phyloP scores from a whole-genome alignment of 2,329 filamentous ascomycete species.

The Pseudocercospora macadamiae region DNA sequence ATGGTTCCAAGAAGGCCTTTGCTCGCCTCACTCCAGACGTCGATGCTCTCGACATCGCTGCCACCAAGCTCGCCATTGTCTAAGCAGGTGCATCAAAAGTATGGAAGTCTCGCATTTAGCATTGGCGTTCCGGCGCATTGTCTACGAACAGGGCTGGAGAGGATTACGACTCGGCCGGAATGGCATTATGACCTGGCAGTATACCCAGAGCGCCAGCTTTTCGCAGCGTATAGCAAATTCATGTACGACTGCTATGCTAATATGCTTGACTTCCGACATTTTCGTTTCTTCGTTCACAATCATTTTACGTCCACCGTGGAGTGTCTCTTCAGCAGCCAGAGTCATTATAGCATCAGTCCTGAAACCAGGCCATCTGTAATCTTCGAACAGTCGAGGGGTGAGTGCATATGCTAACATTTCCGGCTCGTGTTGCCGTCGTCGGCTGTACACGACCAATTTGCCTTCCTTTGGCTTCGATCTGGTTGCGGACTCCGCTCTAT shows the following conservation, averaged over 20 bases:
- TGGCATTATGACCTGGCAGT: slow-evolving; percentile 14
- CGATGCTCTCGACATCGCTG: slow-evolving; percentile 97
- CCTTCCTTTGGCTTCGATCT: neutral
- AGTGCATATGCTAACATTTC: too few relatives aligned
- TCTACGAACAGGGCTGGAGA: slow-evolving; percentile 10
- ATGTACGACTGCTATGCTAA: slow-evolving; percentile 27
- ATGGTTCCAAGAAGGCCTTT: slow-evolving; percentile 98
- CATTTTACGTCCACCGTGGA: too few relatives aligned
- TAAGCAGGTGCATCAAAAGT: slow-evolving; percentile 55
- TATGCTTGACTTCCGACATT: slow-evolving; percentile 13
- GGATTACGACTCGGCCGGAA: neutral
- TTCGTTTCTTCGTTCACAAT: too few relatives aligned
- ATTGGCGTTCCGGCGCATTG: slow-evolving; percentile 26
- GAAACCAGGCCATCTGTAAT: too few relatives aligned
- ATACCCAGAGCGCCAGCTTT: slow-evolving; percentile 10
- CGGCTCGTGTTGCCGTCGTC: neutral
- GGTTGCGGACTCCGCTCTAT: neutral
- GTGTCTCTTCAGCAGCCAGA: too few relatives aligned
- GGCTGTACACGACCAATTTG: neutral
- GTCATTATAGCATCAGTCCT: too few relatives aligned
- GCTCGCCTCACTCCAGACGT: slow-evolving; percentile 93
- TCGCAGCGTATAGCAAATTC: slow-evolving; percentile 8
- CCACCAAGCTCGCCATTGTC: slow-evolving; percentile 97
- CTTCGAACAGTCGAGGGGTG: too few relatives aligned
- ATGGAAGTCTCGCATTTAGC: slow-evolving; percentile 40